Base-by-base conservation (phyloP, 2,329 filamentous ascomycete genomes). In the Penicillium frequentans region DNA sequence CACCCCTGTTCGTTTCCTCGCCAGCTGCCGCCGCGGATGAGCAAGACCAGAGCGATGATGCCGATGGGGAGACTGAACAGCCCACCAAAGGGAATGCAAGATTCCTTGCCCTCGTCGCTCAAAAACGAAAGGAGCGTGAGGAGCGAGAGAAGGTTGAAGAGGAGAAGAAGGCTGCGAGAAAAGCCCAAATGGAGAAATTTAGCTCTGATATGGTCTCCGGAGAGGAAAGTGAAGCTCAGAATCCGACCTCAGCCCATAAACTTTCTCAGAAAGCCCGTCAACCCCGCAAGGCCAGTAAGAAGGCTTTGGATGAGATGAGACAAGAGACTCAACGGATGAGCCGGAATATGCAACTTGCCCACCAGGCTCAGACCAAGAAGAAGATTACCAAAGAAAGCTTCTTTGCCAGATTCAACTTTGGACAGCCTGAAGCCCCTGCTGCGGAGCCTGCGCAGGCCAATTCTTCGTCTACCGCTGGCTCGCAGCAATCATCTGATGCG, bases 251-350 rank as follows among this genome's bases (percentile, higher is more conserved):
- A 26, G 87, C 82, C n/a, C 81, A 80, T 44, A 85, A 80, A 60
- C 77, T 95, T 45, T 90, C 89, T 0, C 90, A 93, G 68, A 79
- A 84, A 39, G 81, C 83, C 26, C 86, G 88, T 4, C 88, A 91
- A 5, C 63, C 73, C 2, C 85, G 95, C 13, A 96, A 95, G 71
- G 93, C 95, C 0, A 93, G 93, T 78, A 98, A 93, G 78, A 97
- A 92, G 76, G 95, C 95, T 0, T 73, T 97, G 43, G 91, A 97
- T 70, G 93, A 98, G 65, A 97, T 99, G 89, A 89, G 90, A 66
- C 86, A 91, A 56, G 95, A 99, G 75, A 97, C 93, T 1, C 95
- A 99, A 77, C 86, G 95, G 29, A 85, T 99, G 77, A 88, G 86
- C 64, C 85, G 95, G 63, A 96, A 90, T 70, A 90, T 96, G 85